phyloP scores from a whole-genome alignment of 345 rosid genomes.

The Acer negundo region DNA sequence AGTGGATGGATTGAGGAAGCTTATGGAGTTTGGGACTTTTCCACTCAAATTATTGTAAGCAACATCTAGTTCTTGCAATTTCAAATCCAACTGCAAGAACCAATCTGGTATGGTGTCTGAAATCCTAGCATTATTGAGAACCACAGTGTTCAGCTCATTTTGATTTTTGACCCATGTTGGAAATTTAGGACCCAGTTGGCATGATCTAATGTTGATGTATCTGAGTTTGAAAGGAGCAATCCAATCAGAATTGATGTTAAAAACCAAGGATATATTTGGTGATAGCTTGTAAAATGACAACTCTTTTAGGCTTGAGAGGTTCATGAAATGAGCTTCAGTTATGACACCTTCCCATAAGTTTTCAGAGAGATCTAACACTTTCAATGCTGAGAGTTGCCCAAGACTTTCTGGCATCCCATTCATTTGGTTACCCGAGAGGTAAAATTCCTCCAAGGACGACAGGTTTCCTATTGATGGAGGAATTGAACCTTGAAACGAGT shows the following conservation, averaged over 20 bases:
- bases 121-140: slow-evolving; percentile 23
- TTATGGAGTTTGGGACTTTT: slow-evolving; percentile 16
- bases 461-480: slow-evolving; percentile 36
- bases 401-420: slow-evolving; percentile 31
- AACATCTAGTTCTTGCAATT: slow-evolving; percentile 8
- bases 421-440: slow-evolving; percentile 28
- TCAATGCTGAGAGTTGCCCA: slow-evolving; percentile 27
- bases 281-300: slow-evolving; percentile 3
- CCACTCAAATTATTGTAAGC: slow-evolving; percentile 19
- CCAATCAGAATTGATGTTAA: slow-evolving; percentile 37
- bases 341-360: slow-evolving; percentile 33
- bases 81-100: slow-evolving; percentile 31
- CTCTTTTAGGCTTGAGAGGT: slow-evolving; percentile 25
- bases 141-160: slow-evolving; percentile 11
- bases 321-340: slow-evolving; percentile 31
- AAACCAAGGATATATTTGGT: slow-evolving; percentile 21
- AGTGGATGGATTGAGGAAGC: not conserved
- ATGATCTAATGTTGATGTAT: slow-evolving; percentile 25
- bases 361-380: slow-evolving; percentile 15
- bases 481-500: slow-evolving; percentile 32
- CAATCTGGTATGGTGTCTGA: slow-evolving; percentile 31
- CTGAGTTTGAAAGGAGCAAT: slow-evolving; percentile 34
- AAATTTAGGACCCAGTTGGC: slow-evolving; percentile 35
- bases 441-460: slow-evolving; percentile 13
- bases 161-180: slow-evolving; percentile 43